Evolutionary conservation across 371 early-diverging fungal species (phyloP), one percentile per base, ranked within the genome.

Genomic region (Cokeromyces recurvatus): DNA sequence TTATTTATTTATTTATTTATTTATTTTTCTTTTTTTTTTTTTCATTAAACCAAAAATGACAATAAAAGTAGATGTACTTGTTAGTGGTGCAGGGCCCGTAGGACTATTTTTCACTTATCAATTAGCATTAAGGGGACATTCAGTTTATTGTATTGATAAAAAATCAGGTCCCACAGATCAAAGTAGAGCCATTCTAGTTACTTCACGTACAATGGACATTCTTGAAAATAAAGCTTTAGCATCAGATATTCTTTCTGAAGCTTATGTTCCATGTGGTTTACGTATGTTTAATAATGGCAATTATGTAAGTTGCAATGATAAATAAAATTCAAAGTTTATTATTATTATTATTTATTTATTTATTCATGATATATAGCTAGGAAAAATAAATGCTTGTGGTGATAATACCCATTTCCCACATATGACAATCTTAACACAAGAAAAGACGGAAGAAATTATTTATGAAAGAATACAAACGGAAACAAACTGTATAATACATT

Each of bases 81-180:
- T 74, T 31, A 55, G 57, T 53, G 74, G 74, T 21, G 70, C 71
- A 24, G 74, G 74, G 5, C 74, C 74, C 4, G 66, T 66, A 11
- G 74, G 74, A n/a, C 50, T 63, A 1, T 74, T 59, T 19, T 59
- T 70, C 48, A 61, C 68, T 4, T 70, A 70, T 23, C 49, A 51
- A 39, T 53, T 74, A 54, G 51, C 52, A 4, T 25, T 34, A n/a
- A 41, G 45, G 6, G 74, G 74, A 0, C 74, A 74, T 38, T 51
- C 64, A 0, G 61, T 69, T 17, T 66, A 52, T 27, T 49, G 65
- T n/a, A 46, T 64, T 15, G 74, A 74, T 41, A 51, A 49, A 10
- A 70, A 66, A 15, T 19, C 45, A 1, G 62, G 66, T 2, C 66
- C 68, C 2, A 65, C 66, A 14, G 48, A 46, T 27, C 64, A 74